phyloP scores from a whole-genome alignment of 1,284 basidiomycete species.

The Leccinum griseonigrum region DNA sequence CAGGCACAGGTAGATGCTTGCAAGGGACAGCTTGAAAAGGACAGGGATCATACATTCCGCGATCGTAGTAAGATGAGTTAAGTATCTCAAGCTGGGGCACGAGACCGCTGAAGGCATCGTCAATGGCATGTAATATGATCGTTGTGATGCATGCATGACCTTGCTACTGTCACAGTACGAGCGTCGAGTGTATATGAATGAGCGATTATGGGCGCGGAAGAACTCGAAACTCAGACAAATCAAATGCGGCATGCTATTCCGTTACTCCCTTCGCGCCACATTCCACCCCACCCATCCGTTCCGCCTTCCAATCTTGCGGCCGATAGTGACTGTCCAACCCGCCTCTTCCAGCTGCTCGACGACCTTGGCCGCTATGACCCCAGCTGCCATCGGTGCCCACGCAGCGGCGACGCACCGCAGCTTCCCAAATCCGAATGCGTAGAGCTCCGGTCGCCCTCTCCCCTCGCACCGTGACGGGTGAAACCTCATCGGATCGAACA shows the following conservation, averaged over 20 bases:
- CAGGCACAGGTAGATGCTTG: not conserved
- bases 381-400: conserved; percentile 55
- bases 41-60: not conserved
- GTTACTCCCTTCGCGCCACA: not conserved
- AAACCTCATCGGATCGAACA: conserved; percentile 45
- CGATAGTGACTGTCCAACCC: conserved; percentile 23
- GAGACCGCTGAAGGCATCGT: not conserved
- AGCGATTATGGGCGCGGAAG: too few relatives aligned
- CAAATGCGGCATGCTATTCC: too few relatives aligned
- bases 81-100: not conserved
- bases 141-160: too few relatives aligned
- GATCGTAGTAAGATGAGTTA: not conserved
- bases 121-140: not conserved
- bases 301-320: conserved; percentile 22
- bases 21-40: not conserved
- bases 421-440: conserved; percentile 48
- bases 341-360: conserved; percentile 31
- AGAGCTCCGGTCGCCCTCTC: conserved; percentile 24
- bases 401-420: conserved; percentile 44
- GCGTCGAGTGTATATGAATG: too few relatives aligned
- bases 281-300: conserved; percentile 31
- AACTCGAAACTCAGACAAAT: not conserved
- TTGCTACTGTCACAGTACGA: too few relatives aligned
- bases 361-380: conserved; percentile 42
- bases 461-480: conserved; percentile 19